Evolutionary conservation across 257 asterid genomes (phyloP).

Genomic region (Linderniella brevidens): DNA sequence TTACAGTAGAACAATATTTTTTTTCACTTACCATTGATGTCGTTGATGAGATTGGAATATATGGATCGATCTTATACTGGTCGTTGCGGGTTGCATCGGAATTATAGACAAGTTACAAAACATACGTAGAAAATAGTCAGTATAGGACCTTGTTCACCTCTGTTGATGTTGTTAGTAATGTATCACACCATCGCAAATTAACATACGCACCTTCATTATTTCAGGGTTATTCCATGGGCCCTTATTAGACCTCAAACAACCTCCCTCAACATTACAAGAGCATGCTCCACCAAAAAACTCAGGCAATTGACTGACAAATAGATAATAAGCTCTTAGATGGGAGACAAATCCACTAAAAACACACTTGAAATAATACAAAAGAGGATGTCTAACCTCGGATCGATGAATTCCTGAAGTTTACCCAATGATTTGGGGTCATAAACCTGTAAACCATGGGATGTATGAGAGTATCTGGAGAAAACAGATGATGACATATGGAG

Average conservation of each 20-base stretch:
- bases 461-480: constrained; percentile 6
- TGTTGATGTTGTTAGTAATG: neutral
- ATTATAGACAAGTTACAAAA: constrained; percentile 41
- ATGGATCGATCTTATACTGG: constrained; percentile 13
- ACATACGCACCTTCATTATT: constrained; percentile 54
- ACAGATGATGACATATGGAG: neutral
- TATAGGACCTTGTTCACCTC: too few relatives aligned
- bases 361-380: constrained; percentile 6
- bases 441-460: constrained; percentile 31
- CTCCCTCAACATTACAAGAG: constrained; percentile 66
- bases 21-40: constrained; percentile 40
- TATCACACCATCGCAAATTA: neutral
- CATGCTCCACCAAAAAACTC: constrained; percentile 90
- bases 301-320: constrained; percentile 62
- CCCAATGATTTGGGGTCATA: constrained; percentile 65
- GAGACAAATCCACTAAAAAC: constrained; percentile 9
- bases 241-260: constrained; percentile 77
- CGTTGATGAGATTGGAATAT: constrained; percentile 12
- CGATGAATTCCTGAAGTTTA: constrained; percentile 60
- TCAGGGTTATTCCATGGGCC: constrained; percentile 98
- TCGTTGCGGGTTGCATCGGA: constrained; percentile 24
- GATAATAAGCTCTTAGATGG: constrained; percentile 6
- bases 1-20: constrained; percentile 4
- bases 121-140: too few relatives aligned
- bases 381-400: constrained; percentile 44